A percentile compares a stretch with the other conserved stretches of the same genome.
These are phyloP conservation scores for Ascochyta viciae-villosae DNA, from an alignment of 2,329 filamentous ascomycete genomes.

Conservation along the genomic window DNA sequence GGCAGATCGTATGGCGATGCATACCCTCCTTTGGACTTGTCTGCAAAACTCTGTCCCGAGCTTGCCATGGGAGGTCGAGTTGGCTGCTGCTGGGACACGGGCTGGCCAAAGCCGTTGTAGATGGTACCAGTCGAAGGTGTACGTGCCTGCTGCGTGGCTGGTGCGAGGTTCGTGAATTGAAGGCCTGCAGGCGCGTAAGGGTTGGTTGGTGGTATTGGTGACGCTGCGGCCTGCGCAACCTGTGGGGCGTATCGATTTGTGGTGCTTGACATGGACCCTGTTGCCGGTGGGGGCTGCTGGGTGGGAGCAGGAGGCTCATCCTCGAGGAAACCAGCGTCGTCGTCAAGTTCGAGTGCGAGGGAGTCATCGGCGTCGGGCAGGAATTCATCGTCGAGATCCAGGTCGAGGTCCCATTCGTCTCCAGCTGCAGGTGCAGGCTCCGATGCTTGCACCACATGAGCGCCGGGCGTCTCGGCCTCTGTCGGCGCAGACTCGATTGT, in stretches of 20 bases:
- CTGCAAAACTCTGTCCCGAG: slow-evolving; percentile 78
- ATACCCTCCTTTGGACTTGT: slow-evolving; percentile 91
- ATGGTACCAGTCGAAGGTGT: slow-evolving; percentile 27
- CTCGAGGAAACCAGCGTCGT: slow-evolving; percentile 85
- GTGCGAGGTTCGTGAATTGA: slow-evolving; percentile 57
- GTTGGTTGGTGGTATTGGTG: slow-evolving; percentile 42
- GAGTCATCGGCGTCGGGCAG: slow-evolving; percentile 62
- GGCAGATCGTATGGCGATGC: slow-evolving; percentile 94
- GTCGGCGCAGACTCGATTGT: slow-evolving; percentile 26
- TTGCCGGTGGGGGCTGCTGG: slow-evolving; percentile 32
- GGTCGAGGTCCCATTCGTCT: slow-evolving; percentile 81
- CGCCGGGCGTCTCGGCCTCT: slow-evolving; percentile 27
- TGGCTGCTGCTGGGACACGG: slow-evolving; percentile 39
- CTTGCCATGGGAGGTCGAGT: slow-evolving; percentile 60
- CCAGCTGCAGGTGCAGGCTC: slow-evolving; percentile 58
- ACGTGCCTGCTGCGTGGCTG: slow-evolving; percentile 25
- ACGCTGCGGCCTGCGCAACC: slow-evolving; percentile 28
- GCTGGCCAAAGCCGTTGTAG: slow-evolving; percentile 44
- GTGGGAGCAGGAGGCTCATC: slow-evolving; percentile 61
- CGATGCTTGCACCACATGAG: slow-evolving; percentile 26
- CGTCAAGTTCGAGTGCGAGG: slow-evolving; percentile 73
- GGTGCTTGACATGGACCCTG: slow-evolving; percentile 21
- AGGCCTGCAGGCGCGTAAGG: slow-evolving; percentile 61
- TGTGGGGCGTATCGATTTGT: slow-evolving; percentile 49
- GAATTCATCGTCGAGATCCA: slow-evolving; percentile 79